A percentile compares a stretch with the other conserved stretches of the same genome.
phyloP scores from a whole-genome alignment of 208 protist species.

The Crithidia thermophila region DNA sequence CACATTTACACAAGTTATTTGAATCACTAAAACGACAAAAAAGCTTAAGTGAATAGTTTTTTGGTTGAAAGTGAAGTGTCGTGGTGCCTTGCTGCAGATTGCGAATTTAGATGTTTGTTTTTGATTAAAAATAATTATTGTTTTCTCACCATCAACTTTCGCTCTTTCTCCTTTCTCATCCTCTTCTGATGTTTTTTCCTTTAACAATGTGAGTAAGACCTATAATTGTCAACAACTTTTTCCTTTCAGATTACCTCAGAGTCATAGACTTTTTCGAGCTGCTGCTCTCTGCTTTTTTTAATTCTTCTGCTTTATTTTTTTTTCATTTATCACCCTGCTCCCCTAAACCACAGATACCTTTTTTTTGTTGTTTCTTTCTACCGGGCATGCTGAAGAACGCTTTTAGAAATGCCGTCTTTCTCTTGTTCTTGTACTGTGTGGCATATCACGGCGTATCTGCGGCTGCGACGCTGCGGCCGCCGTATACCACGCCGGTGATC shows the following conservation, averaged over 20 bases:
- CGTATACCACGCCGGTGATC: conserved; percentile 25
- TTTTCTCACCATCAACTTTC: too few species aligned
- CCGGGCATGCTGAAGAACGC: too few species aligned
- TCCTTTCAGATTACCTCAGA: conserved; percentile 1
- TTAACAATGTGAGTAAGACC: too few species aligned
- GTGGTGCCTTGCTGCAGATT: too few species aligned
- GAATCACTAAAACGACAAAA: background rate
- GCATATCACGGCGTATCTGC: background rate
- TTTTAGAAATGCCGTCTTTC: background rate
- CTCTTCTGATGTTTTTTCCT: background rate
- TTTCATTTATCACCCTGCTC: background rate
- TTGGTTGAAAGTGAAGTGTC: too few species aligned
- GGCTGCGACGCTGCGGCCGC: conserved; percentile 3
- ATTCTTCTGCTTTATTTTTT: background rate
- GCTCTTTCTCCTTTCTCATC: background rate
- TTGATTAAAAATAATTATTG: too few species aligned
- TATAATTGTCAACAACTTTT: too few species aligned
- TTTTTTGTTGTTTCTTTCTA: background rate
- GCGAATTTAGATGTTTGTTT: too few species aligned
- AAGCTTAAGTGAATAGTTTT: too few species aligned
- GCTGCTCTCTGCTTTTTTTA: background rate
- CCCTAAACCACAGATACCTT: background rate
- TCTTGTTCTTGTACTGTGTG: background rate
- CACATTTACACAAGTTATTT: background rate
- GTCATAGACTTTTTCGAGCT: background rate